Evolutionary conservation across 495 filamentous ascomycete genomes (phyloP).

Genomic region (Entonaema liquescens): DNA sequence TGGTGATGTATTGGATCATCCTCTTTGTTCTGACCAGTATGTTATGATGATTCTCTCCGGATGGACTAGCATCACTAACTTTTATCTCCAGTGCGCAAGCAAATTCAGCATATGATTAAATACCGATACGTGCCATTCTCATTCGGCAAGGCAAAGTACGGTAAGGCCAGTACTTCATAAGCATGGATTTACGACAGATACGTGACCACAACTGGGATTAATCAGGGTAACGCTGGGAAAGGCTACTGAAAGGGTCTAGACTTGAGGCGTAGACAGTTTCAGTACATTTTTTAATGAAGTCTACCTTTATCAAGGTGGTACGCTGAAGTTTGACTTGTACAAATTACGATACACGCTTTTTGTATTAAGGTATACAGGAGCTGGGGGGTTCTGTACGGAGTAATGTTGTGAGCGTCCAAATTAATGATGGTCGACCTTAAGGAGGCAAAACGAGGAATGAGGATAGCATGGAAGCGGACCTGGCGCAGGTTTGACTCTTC

Average conservation of each 20-base stretch:
- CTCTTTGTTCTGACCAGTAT: slow-evolving; percentile 92
- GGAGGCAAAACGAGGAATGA: not conserved
- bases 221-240: slow-evolving; percentile 8
- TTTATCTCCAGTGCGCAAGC: slow-evolving; percentile 78
- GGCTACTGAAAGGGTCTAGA: slow-evolving; percentile 13
- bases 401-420: slow-evolving; percentile 19
- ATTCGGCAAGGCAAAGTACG: slow-evolving; percentile 88
- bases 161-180: slow-evolving; percentile 59
- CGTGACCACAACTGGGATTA: not conserved
- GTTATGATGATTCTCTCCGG: slow-evolving; percentile 43
- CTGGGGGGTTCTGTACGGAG: slow-evolving; percentile 26
- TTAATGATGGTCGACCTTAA: slow-evolving; percentile 10
- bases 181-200: not conserved
- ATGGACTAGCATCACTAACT: slow-evolving; percentile 42
- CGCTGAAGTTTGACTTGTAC: slow-evolving; percentile 31
- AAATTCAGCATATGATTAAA: slow-evolving; percentile 99
- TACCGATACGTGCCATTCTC: slow-evolving; percentile 98
- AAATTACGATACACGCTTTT: slow-evolving; percentile 44
- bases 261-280: slow-evolving; percentile 28
- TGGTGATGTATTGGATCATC: slow-evolving; percentile 98
- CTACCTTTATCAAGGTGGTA: slow-evolving; percentile 10
- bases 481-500: slow-evolving; percentile 22
- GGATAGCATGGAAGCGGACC: slow-evolving; percentile 12
- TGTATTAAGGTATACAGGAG: slow-evolving; percentile 29
- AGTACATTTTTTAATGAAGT: slow-evolving; percentile 35